These are phyloP conservation scores for Oryza glumipatula DNA, from an alignment of 176 grass and related monocot species.

Conservation along the genomic window DNA sequence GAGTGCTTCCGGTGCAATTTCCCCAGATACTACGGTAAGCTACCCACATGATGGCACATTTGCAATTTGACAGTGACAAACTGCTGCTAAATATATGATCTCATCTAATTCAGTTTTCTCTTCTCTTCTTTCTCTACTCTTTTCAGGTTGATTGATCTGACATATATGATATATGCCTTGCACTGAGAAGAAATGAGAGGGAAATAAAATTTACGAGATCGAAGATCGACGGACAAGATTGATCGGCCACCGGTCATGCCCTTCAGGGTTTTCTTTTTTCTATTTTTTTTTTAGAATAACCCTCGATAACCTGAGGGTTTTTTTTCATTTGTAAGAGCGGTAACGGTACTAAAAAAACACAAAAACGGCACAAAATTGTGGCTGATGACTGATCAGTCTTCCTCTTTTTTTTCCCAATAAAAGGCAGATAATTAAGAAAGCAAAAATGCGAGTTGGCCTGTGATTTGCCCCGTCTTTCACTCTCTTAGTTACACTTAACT, in stretches of 20 bases:
- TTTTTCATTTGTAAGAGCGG: constrained; percentile 42
- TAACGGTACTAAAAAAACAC: constrained; percentile 35
- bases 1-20: constrained; percentile 78
- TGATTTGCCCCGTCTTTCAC: constrained; percentile 26
- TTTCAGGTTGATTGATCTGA: constrained; percentile 51
- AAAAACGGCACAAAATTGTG: constrained; percentile 22
- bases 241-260: not conserved
- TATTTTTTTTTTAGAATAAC: not conserved
- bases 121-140: not conserved
- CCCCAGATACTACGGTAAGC: constrained; percentile 72
- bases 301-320: constrained; percentile 33
- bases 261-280: not conserved
- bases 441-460: constrained; percentile 41
- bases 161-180: not conserved
- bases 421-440: constrained; percentile 34
- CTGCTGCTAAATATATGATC: constrained; percentile 9
- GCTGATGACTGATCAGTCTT: constrained; percentile 33
- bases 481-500: constrained; percentile 12
- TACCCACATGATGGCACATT: constrained; percentile 24
- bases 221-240: constrained; percentile 22
- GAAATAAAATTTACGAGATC: not conserved
- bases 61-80: constrained; percentile 31
- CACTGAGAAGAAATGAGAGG: not conserved
- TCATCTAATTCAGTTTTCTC: constrained; percentile 1
- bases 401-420: constrained; percentile 30